Evolutionary conservation across 2,329 filamentous ascomycete species (phyloP).

Genomic region (Talaromyces sp.): DNA sequence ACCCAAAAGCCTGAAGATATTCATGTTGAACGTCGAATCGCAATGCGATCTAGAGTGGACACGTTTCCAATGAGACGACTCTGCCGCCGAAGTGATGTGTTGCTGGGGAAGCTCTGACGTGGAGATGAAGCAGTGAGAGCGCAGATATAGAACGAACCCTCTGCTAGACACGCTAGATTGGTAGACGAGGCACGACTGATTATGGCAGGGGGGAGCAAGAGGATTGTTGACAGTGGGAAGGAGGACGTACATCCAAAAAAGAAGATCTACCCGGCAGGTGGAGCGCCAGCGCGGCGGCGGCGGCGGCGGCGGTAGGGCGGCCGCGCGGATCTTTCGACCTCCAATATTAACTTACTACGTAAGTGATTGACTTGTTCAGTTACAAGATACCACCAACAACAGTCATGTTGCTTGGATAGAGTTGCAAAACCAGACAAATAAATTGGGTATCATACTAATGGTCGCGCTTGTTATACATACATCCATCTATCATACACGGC

Average conservation of each 20-base stretch:
- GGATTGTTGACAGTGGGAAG: not conserved
- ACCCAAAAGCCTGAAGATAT: conserved; percentile 68
- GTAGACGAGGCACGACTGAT: not conserved
- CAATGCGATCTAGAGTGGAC: conserved; percentile 11
- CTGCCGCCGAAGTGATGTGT: not conserved
- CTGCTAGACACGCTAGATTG: not conserved
- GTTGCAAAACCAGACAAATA: not conserved
- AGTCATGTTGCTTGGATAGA: not conserved
- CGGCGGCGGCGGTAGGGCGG: not conserved
- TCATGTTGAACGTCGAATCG: conserved; percentile 51
- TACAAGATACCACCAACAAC: not conserved
- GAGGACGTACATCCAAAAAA: not conserved
- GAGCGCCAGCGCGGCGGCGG: not conserved
- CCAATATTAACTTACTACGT: not conserved
- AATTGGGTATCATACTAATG: conserved; percentile 1
- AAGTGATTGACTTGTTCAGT: not conserved
- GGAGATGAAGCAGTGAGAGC: not conserved
- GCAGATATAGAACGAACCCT: not conserved
- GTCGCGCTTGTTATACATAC: not conserved
- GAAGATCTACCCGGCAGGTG: conserved; percentile 4
- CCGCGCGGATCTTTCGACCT: not conserved
- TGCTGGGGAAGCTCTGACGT: not conserved
- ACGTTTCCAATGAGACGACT: conserved; percentile 5
- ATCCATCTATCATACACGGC: conserved; percentile 6
- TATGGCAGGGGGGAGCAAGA: not conserved